A percentile compares a stretch with the other conserved stretches of the same genome.
Conservation (phyloP, 441 rosid genomes). For the Brassica balearica region DNA sequence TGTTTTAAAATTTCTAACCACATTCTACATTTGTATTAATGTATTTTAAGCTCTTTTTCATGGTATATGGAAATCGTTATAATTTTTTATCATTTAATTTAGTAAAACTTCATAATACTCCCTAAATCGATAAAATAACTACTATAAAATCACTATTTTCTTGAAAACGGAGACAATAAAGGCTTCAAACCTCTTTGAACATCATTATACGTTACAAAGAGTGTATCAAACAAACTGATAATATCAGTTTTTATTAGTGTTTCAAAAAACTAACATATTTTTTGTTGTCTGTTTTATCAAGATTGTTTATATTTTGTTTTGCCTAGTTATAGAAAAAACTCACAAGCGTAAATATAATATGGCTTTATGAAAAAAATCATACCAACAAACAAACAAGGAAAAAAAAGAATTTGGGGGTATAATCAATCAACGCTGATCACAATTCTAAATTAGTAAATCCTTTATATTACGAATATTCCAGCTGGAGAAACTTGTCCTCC, state of each 20-base stretch:
- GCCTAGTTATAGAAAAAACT: constrained; percentile 7
- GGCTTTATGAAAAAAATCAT: constrained; percentile 19
- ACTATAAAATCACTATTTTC: too few relatives aligned
- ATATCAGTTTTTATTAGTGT: not conserved
- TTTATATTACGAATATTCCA: constrained; percentile 58
- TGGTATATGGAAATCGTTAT: too few relatives aligned
- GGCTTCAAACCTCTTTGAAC: too few relatives aligned
- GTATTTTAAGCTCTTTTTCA: too few relatives aligned
- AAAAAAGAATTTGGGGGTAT: not conserved
- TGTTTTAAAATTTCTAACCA: too few relatives aligned
- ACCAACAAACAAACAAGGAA: not conserved
- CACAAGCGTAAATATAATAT: constrained; percentile 3
- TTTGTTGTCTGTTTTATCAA: not conserved
- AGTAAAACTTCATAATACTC: too few relatives aligned
- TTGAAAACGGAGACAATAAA: too few relatives aligned
- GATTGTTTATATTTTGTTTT: not conserved
- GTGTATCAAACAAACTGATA: not conserved
- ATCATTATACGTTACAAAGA: too few relatives aligned
- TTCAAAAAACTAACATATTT: not conserved
- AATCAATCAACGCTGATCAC: constrained; percentile 1
- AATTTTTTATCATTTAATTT: too few relatives aligned
- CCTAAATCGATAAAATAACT: too few relatives aligned
- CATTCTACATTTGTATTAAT: too few relatives aligned
- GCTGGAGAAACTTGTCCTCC: constrained; percentile 52
- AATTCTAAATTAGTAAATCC: not conserved